Evolutionary conservation across 2,329 filamentous ascomycete species (phyloP).

Genomic region (Neoscytalidium dimidiatum): DNA sequence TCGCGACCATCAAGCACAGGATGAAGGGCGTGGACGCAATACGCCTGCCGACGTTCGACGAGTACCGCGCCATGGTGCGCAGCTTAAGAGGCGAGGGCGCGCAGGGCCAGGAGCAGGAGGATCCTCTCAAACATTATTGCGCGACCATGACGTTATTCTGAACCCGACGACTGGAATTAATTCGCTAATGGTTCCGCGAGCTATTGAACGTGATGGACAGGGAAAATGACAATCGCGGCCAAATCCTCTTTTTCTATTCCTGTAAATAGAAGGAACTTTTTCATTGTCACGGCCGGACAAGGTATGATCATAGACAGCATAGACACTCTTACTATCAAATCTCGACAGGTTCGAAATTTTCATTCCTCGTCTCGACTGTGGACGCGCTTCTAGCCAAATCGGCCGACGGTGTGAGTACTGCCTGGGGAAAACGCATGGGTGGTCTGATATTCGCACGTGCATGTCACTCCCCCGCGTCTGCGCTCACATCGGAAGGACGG

Average conservation of each 20-base stretch:
- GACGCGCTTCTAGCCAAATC: too few species aligned
- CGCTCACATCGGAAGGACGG: background rate
- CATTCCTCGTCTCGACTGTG: background rate
- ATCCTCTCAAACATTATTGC: slow-evolving; percentile 8
- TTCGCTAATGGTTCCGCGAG: too few species aligned
- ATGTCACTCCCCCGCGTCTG: background rate
- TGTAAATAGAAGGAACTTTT: background rate
- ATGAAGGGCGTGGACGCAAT: slow-evolving; percentile 9
- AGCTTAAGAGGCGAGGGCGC: slow-evolving; percentile 10
- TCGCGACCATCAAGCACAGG: slow-evolving; percentile 4
- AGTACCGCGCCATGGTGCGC: slow-evolving; percentile 19
- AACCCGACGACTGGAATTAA: background rate
- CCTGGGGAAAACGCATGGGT: background rate
- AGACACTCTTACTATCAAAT: background rate
- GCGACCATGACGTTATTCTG: slow-evolving; percentile 15
- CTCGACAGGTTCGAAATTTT: background rate
- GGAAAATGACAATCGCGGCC: too few species aligned
- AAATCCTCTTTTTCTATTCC: background rate
- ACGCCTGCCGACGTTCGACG: slow-evolving; percentile 10
- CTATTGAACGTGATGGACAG: too few species aligned
- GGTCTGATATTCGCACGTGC: background rate
- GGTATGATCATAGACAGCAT: slow-evolving; percentile 6
- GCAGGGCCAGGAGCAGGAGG: background rate
- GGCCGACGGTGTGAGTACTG: too few species aligned
- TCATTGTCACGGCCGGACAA: background rate